A percentile compares a stretch with the other conserved stretches of the same genome.
phyloP scores from a whole-genome alignment of 179 eudicot genomes.

The Monotropa hypopitys region DNA sequence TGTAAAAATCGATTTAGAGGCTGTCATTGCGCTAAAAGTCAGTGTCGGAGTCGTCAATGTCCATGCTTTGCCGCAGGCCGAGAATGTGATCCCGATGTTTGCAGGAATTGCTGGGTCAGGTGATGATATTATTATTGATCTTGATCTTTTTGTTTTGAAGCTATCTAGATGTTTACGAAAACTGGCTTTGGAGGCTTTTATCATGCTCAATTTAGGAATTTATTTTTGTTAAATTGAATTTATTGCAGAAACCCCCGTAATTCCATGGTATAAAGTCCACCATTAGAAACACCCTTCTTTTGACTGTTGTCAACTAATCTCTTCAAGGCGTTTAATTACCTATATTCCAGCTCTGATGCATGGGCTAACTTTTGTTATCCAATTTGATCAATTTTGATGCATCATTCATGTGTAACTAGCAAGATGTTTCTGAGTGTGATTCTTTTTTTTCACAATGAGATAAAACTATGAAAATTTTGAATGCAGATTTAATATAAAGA shows the following conservation, averaged over 20 bases:
- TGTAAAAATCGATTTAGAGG: constrained; percentile 92
- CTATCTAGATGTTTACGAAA: neutral
- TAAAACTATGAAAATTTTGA: neutral
- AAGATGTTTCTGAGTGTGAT: neutral
- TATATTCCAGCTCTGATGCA: neutral
- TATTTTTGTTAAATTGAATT: neutral
- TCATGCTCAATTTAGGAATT: neutral
- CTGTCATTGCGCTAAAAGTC: constrained; percentile 98
- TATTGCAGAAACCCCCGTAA: no score
- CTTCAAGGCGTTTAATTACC: no score
- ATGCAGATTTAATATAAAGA: neutral
- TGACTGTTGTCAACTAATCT: no score
- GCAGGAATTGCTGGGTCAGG: constrained; percentile 98
- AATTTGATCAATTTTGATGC: neutral
- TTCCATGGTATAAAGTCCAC: no score
- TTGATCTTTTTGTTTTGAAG: neutral
- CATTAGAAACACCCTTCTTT: no score
- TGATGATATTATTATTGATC: constrained; percentile 14
- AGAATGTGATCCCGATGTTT: constrained; percentile 99
- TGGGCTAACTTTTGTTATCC: neutral
- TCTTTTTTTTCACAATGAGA: neutral
- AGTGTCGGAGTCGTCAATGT: constrained; percentile 95
- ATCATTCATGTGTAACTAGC: neutral
- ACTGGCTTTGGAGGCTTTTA: neutral
- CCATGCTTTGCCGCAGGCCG: constrained; percentile 97